phyloP scores from a whole-genome alignment of 2,329 filamentous ascomycete genomes.

The Calonectria pseudoturangicola region DNA sequence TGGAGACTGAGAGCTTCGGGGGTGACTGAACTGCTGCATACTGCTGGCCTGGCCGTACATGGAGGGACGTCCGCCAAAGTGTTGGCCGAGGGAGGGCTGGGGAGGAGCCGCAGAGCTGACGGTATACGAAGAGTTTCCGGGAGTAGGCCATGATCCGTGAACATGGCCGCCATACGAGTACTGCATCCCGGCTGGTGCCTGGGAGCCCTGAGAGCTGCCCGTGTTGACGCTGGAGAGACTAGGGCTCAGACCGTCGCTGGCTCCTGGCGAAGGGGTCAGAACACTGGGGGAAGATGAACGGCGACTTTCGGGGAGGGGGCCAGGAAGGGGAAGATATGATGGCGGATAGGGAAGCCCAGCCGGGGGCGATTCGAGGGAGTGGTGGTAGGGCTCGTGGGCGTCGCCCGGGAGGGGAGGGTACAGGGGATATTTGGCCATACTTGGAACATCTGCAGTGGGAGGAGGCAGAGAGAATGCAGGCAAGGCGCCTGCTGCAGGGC shows the following conservation, averaged over 20 bases:
- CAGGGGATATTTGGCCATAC: constrained; percentile 56
- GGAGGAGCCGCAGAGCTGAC: constrained; percentile 67
- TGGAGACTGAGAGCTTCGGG: constrained; percentile 66
- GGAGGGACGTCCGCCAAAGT: constrained; percentile 54
- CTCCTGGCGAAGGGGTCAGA: constrained; percentile 66
- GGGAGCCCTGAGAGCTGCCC: constrained; percentile 75
- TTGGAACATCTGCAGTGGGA: constrained; percentile 61
- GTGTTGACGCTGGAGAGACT: constrained; percentile 77
- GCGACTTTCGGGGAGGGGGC: constrained; percentile 53
- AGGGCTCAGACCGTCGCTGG: constrained; percentile 77
- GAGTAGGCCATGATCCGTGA: constrained; percentile 76
- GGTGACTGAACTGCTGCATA: constrained; percentile 61
- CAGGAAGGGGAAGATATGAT: constrained; percentile 52
- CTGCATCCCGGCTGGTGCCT: constrained; percentile 67
- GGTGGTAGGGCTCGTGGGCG: constrained; percentile 49
- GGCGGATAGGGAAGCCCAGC: constrained; percentile 49
- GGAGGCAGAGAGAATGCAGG: constrained; percentile 61
- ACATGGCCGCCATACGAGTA: constrained; percentile 72
- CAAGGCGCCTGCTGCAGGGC: constrained; percentile 58
- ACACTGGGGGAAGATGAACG: constrained; percentile 57
- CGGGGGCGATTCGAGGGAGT: constrained; percentile 50
- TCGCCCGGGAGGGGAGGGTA: constrained; percentile 48
- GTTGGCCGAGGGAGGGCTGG: constrained; percentile 54
- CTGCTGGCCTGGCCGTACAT: constrained; percentile 72
- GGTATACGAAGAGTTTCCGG: constrained; percentile 69